A percentile compares a stretch with the other conserved stretches of the same genome.
phyloP scores from a whole-genome alignment of 2,329 filamentous ascomycete genomes.

The Aspergillus amoenus region DNA sequence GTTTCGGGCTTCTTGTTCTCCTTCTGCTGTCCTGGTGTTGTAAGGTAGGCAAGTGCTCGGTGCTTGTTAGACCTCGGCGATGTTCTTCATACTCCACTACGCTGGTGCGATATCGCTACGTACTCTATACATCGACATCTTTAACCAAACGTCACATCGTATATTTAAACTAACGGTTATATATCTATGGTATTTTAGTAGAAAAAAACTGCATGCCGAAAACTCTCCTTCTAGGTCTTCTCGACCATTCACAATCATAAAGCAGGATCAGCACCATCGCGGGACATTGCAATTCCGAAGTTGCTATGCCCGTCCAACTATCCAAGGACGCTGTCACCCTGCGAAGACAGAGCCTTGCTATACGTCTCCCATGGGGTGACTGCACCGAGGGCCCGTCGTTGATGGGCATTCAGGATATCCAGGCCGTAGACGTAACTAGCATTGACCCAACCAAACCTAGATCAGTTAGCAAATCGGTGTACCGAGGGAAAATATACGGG shows the following conservation, averaged over 20 bases:
- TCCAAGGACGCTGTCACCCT: slow-evolving; percentile 17
- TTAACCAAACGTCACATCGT: not conserved
- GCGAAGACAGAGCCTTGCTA: slow-evolving; percentile 59
- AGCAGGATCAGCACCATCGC: not conserved
- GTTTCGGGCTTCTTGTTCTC: not conserved
- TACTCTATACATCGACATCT: no score
- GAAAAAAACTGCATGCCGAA: not conserved
- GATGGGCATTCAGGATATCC: slow-evolving; percentile 82
- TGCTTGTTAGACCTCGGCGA: no score
- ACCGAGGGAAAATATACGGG: slow-evolving; percentile 1
- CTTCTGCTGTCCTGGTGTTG: no score
- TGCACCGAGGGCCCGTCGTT: slow-evolving; percentile 82
- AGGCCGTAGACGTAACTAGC: slow-evolving; percentile 95
- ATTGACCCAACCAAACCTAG: slow-evolving; percentile 97
- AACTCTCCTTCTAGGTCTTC: not conserved
- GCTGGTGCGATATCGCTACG: no score
- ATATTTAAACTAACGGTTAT: not conserved
- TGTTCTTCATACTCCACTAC: no score
- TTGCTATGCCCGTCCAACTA: not conserved
- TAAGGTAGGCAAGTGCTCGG: no score
- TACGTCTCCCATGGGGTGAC: slow-evolving; percentile 85
- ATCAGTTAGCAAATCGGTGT: slow-evolving; percentile 7
- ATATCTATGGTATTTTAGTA: not conserved
- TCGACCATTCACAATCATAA: not conserved
- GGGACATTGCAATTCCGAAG: not conserved